These are phyloP conservation scores for Petunia secreta DNA, from an alignment of 257 asterid species.

Conservation along the genomic window DNA sequence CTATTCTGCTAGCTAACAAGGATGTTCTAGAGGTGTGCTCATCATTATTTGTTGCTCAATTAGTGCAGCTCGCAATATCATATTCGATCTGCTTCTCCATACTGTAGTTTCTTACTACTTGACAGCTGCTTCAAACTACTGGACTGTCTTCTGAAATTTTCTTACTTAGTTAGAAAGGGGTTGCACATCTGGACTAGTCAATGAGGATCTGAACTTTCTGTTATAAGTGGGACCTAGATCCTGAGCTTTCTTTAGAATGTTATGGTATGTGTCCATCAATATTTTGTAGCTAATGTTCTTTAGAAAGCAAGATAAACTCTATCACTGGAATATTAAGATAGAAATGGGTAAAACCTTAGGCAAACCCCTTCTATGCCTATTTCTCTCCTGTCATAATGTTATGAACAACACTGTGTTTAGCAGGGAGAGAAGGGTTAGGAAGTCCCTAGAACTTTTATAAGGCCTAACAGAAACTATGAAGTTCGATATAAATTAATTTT, in stretches of 20 bases:
- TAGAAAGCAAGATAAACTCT: slow-evolving; percentile 15
- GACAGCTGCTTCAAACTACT: background rate
- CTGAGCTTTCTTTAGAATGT: background rate
- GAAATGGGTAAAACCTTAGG: background rate
- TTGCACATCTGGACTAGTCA: background rate
- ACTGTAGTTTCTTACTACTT: background rate
- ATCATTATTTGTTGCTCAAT: background rate
- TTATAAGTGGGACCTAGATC: background rate
- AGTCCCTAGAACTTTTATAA: background rate
- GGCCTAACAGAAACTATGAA: background rate
- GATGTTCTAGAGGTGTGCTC: slow-evolving; percentile 61
- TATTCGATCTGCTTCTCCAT: slow-evolving; percentile 1
- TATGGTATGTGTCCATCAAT: background rate
- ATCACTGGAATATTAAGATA: background rate
- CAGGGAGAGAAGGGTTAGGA: background rate
- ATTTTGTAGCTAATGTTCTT: slow-evolving; percentile 12
- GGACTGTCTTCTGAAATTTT: background rate
- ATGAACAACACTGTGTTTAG: background rate
- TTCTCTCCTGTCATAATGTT: background rate
- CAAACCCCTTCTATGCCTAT: background rate
- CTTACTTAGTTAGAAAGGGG: background rate
- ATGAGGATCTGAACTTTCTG: background rate
- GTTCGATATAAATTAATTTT: background rate
- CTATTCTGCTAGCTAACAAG: slow-evolving; percentile 61
- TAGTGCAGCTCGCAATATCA: background rate